A percentile compares a stretch with the other conserved stretches of the same genome.
Evolutionary conservation across 202 grass and related monocot species (phyloP).

Genomic region (Cymbopogon flexuosus): DNA sequence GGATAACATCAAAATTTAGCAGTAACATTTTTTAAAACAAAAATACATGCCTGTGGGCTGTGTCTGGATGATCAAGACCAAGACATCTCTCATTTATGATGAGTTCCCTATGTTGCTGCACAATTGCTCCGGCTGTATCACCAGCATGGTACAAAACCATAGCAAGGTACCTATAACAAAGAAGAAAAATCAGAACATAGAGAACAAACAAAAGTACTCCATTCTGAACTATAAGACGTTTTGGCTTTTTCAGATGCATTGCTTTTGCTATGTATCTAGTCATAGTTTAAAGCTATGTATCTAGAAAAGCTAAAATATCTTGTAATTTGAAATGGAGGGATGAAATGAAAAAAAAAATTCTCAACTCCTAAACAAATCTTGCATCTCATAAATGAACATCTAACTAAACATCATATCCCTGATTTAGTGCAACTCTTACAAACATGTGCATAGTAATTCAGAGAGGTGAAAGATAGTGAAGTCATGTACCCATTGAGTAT

Average conservation of each 20-base stretch:
- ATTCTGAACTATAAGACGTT: neutral
- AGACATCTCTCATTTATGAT: constrained; percentile 97
- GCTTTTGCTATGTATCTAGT: neutral
- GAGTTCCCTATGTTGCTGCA: constrained; percentile 93
- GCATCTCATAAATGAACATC: neutral
- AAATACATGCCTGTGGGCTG: constrained; percentile 73
- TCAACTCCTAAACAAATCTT: neutral
- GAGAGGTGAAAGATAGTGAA: neutral
- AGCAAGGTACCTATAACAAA: constrained; percentile 70
- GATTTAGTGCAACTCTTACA: neutral
- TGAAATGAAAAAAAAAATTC: neutral
- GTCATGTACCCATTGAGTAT: neutral
- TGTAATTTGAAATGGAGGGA: neutral
- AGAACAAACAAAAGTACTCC: neutral
- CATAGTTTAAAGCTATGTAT: neutral
- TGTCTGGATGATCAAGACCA: constrained; percentile 98
- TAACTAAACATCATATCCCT: neutral
- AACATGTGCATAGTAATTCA: neutral
- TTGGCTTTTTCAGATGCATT: neutral
- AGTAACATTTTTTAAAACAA: neutral
- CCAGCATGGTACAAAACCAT: constrained; percentile 97
- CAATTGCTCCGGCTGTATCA: constrained; percentile 83
- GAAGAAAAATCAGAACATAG: neutral
- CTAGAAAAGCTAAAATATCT: neutral
- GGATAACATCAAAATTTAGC: neutral